phyloP scores from a whole-genome alignment of 2,329 filamentous ascomycete genomes.

The Aureobasidium melanogenum region DNA sequence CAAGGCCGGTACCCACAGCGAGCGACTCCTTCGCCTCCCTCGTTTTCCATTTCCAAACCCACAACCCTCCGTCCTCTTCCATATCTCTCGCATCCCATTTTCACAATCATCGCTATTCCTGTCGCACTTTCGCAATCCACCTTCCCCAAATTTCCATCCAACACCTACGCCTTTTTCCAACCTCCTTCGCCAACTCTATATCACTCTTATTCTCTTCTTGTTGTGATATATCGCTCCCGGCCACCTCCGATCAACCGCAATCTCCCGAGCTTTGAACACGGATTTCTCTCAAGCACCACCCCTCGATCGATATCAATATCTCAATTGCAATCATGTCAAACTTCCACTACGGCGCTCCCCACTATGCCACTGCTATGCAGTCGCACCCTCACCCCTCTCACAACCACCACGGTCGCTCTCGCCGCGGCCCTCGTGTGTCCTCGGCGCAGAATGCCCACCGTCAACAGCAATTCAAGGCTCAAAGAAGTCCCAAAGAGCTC shows the following conservation, averaged over 20 bases:
- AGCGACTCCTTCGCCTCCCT: slow-evolving; percentile 1
- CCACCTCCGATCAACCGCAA: slow-evolving; percentile 14
- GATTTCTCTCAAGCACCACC: slow-evolving; percentile 11
- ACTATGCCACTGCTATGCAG: slow-evolving; percentile 40
- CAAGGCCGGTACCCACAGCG: not conserved
- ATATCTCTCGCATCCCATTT: slow-evolving; percentile 9
- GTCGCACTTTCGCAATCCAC: slow-evolving; percentile 2
- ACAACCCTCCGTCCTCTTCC: slow-evolving; percentile 4
- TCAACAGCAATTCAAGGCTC: slow-evolving; percentile 63
- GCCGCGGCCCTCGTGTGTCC: slow-evolving; percentile 71
- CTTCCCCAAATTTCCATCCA: not conserved
- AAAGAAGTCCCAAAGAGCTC: slow-evolving; percentile 78
- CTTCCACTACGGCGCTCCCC: slow-evolving; percentile 40
- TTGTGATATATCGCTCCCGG: slow-evolving; percentile 15
- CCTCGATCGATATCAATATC: slow-evolving; percentile 4
- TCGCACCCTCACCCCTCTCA: slow-evolving; percentile 53
- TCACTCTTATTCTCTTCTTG: slow-evolving; percentile 7
- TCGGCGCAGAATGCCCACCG: slow-evolving; percentile 76
- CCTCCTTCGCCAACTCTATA: not conserved
- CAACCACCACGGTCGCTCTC: slow-evolving; percentile 76
- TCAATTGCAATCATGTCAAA: slow-evolving; percentile 34
- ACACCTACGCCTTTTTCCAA: not conserved
- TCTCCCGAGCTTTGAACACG: slow-evolving; percentile 12
- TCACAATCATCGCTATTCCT: not conserved
- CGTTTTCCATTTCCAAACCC: slow-evolving; percentile 1